Evolutionary conservation across 2,329 filamentous ascomycete genomes (phyloP), one percentile per base, ranked within the genome.

Genomic region (Penicillium olsonii): DNA sequence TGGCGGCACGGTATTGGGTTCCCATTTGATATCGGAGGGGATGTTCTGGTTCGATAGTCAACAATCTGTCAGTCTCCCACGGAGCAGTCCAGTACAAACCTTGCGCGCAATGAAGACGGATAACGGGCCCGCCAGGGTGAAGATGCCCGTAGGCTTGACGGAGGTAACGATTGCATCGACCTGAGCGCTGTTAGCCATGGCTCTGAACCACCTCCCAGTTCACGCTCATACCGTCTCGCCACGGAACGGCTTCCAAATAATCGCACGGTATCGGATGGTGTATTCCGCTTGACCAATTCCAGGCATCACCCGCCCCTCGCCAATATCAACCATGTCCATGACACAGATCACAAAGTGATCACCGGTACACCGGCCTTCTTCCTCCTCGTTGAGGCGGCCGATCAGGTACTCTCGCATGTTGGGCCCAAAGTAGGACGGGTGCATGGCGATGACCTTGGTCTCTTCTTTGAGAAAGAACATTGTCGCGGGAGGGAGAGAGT

Each of bases 381-480:
- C 90, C 68, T 97, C 92, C 67, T 89, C 87, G 57, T 96, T 82
- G 22, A 99, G 84, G 72, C 92, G 91, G 61, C 88, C 87, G 43
- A 88, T 92, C 34, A 99, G 88, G 63, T 95, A 86, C 61, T 95
- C 88, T 64, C 92, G 87, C 79, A 96, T 95, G 68, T 94, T 90
- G 56, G 90, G 87, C 50, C 92, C 92, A 69, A 99, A 97, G 77
- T 95, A 99, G 11, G 92, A 97, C 22, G 94, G 94, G 69, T 99
- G 94, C 66, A 99, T 83, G 62, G 90, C 92, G 65, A 97, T 92
- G 68, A 90, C 87, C 69, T 92, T 91, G 76, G 96, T 91, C 74
- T 97, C 87, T 69, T 96, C 92, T 75, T 96, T 90, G 59, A 99
- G 88, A 78, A 99, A 99, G 75, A 97, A 99, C 94, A 99, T 99